Evolutionary conservation across 179 eudicot genomes (phyloP).

Genomic region (Beta macrorhiza): DNA sequence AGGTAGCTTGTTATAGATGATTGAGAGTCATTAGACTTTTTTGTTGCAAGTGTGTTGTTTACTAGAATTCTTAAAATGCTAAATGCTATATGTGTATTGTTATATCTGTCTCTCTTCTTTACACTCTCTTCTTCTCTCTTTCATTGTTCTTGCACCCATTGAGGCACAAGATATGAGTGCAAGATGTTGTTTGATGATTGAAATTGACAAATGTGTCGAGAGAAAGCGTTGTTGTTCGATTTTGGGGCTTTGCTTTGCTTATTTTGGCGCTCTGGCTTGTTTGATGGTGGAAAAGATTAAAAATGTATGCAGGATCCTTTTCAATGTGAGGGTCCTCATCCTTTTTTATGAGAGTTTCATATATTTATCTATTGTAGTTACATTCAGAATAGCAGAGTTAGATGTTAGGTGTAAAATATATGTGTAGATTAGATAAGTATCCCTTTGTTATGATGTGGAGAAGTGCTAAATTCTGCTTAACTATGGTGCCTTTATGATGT

Average conservation of each 20-base stretch:
- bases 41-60: slow-evolving; percentile 18
- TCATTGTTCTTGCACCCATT: slow-evolving; percentile 15
- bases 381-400: not conserved
- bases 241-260: slow-evolving; percentile 38
- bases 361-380: not conserved
- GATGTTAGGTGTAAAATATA: not conserved
- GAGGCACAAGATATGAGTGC: slow-evolving; percentile 37
- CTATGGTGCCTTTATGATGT: not conserved
- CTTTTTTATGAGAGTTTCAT: not conserved
- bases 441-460: not conserved
- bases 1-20: slow-evolving; percentile 40
- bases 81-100: slow-evolving; percentile 7
- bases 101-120: not conserved
- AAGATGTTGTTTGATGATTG: slow-evolving; percentile 48
- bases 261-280: slow-evolving; percentile 40
- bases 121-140: not conserved
- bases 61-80: slow-evolving; percentile 17
- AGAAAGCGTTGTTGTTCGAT: slow-evolving; percentile 44
- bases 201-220: slow-evolving; percentile 35
- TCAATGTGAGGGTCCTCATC: slow-evolving; percentile 26
- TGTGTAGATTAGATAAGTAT: not conserved
- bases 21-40: slow-evolving; percentile 27
- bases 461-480: not conserved
- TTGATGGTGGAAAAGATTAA: slow-evolving; percentile 52
- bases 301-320: slow-evolving; percentile 41